Percentiles rank a stretch among this genome's conserved stretches.
Conservation (phyloP, 345 rosid species). For the Syzygium aromaticum region DNA sequence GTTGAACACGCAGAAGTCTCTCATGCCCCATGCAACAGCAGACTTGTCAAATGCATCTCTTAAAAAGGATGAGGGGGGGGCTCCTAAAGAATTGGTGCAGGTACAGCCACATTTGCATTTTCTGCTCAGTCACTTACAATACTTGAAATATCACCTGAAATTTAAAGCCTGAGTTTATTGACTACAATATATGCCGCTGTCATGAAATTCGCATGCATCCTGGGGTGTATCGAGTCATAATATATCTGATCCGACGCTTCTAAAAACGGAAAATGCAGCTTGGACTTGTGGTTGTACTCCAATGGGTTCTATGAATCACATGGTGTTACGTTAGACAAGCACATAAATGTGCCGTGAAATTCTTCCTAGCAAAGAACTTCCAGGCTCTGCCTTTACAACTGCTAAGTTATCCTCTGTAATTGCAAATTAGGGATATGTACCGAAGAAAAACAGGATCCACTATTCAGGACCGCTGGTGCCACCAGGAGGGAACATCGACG, state of each 20-base stretch:
- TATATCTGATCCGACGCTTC: not conserved
- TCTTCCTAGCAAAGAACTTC: not conserved
- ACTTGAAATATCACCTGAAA: not conserved
- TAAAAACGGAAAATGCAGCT: not conserved
- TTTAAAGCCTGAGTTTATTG: not conserved
- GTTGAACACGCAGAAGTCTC: constrained; percentile 18
- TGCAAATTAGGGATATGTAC: constrained; percentile 38
- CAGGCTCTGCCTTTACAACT: not conserved
- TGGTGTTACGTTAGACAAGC: not conserved
- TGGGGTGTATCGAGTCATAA: not conserved
- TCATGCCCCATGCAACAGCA: constrained; percentile 13
- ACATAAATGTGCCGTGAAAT: not conserved
- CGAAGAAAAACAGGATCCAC: constrained; percentile 65
- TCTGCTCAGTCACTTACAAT: not conserved
- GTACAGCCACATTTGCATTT: constrained; percentile 16
- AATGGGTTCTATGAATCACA: not conserved
- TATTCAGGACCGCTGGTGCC: constrained; percentile 93
- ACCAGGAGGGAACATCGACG: constrained; percentile 83
- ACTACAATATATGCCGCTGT: not conserved
- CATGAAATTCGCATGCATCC: not conserved
- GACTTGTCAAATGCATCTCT: constrained; percentile 22
- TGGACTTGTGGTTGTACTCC: not conserved
- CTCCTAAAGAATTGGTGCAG: constrained; percentile 17
- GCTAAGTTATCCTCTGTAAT: not conserved
- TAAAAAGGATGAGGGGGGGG: constrained; percentile 13